Evolutionary conservation across 805 yeast genomes (phyloP), one percentile per base, ranked within the genome.

Genomic region (Metschnikowia similis): DNA sequence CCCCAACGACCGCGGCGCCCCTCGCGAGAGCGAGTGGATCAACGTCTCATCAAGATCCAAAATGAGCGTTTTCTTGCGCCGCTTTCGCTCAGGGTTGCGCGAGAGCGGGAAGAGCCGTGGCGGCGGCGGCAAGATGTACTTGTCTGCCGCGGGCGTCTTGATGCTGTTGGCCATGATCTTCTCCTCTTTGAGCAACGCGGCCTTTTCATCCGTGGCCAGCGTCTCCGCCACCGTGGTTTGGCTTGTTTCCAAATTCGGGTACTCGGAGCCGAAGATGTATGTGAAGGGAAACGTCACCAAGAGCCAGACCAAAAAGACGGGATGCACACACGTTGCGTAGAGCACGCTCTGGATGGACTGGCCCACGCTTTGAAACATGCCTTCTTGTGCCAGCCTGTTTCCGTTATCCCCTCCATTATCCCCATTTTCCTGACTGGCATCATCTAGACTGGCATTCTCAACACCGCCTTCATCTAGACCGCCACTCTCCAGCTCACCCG

Each of bases 1-100:
- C 27, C 62, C 66, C 36, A 70, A 62, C 8, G 76, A 66, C 43
- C 80, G 68, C 6, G 80, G 80, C 40, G 80, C 75, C 28, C 79
- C 81, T 50, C 95, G 75, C 5, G 95, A 83, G 49, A 90, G 75
- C 1, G 98, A 90, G 65, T 94, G 99, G 49, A 94, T 90, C 49
- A 94, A 71, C 0, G 99, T 94, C 62, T 94, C 99, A 67, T 92
- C 99, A 30, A 94, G 77, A 64, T 94, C 99, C 26, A 94, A 72
- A 1, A 94, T 87, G 30, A 94, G 74, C 0, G 89, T 85, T 61
- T 89, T 90, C 56, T 75, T 77, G 42, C 63, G 58, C 11, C 67
- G 55, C 32, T 63, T 64, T 37, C 58, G 59, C 13, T 68, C 68
- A 2, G 78, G 77, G 58, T 73, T 70, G 30, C 77, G 55, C 10